Conservation (phyloP, 768 basidiomycete genomes). For the Gelatoporia subvermispora region DNA sequence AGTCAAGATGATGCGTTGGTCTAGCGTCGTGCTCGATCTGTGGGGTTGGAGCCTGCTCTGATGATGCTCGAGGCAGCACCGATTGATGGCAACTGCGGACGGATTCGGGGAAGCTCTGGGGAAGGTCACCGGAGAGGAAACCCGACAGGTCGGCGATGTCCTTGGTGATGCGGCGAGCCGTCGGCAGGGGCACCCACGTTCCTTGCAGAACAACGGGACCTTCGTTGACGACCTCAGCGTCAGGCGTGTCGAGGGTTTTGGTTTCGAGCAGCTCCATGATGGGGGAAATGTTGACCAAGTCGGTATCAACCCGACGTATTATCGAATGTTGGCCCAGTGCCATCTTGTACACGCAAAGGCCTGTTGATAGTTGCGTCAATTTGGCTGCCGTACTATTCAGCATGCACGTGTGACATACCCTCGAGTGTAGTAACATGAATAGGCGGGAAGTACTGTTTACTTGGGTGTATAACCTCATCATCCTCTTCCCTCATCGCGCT, state of each 20-base stretch:
- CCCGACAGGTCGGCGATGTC: conserved; percentile 45
- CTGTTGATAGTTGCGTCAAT: conserved; percentile 29
- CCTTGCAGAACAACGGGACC: conserved; percentile 53
- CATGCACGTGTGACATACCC: conserved; percentile 39
- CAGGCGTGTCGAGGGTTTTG: conserved; percentile 32
- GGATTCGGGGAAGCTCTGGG: conserved; percentile 60
- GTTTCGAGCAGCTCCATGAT: conserved; percentile 44
- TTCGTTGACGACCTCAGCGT: conserved; percentile 46
- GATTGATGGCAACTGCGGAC: conserved; percentile 37
- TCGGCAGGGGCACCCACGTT: conserved; percentile 64
- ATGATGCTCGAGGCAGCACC: no score
- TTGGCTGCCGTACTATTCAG: conserved; percentile 15
- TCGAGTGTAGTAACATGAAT: conserved; percentile 57
- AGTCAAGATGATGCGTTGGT: conserved; percentile 17
- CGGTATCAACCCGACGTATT: conserved; percentile 72
- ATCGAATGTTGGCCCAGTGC: conserved; percentile 49
- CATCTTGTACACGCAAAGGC: conserved; percentile 73
- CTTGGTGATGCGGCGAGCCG: conserved; percentile 48
- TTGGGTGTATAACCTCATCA: conserved; percentile 58
- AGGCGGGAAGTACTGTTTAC: conserved; percentile 43
- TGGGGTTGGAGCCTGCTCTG: conserved; percentile 29
- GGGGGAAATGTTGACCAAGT: conserved; percentile 69
- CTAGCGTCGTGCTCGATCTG: conserved; percentile 32
- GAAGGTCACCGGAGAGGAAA: conserved; percentile 61
- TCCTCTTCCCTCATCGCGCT: conserved; percentile 5